Evolutionary conservation across 1,284 basidiomycete genomes (phyloP).

Genomic region (Serendipita sp.): DNA sequence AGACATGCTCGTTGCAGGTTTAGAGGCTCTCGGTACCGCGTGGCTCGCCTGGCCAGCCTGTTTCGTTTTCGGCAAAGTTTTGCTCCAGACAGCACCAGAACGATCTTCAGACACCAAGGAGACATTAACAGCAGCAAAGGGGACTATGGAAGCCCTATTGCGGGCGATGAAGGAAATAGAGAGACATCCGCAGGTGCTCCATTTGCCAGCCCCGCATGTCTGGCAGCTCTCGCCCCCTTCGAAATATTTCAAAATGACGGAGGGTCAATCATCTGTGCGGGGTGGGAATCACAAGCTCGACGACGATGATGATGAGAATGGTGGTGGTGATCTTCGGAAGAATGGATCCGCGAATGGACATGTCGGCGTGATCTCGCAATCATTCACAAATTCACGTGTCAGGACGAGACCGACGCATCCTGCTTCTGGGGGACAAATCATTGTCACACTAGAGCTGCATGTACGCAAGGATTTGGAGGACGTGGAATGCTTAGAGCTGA

Average conservation of each 20-base stretch:
- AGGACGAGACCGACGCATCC: slow-evolving; percentile 10
- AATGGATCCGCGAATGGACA: background rate
- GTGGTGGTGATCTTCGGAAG: background rate
- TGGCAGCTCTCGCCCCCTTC: slow-evolving; percentile 62
- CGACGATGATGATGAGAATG: background rate
- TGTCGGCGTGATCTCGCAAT: background rate
- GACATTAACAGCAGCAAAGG: slow-evolving; percentile 15
- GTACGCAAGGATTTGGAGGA: slow-evolving; percentile 56
- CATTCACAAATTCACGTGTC: background rate
- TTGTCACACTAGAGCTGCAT: slow-evolving; percentile 73
- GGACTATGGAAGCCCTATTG: slow-evolving; percentile 65
- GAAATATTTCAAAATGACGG: slow-evolving; percentile 10
- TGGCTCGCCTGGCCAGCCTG: slow-evolving; percentile 70
- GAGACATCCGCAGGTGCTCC: slow-evolving; percentile 60
- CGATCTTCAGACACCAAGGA: slow-evolving; percentile 27
- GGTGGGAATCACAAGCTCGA: background rate
- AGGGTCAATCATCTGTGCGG: background rate
- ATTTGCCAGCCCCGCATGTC: slow-evolving; percentile 67
- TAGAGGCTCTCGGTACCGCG: slow-evolving; percentile 64
- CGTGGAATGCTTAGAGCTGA: slow-evolving; percentile 56
- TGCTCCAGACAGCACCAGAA: slow-evolving; percentile 74
- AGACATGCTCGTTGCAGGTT: slow-evolving; percentile 61
- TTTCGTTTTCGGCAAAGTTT: slow-evolving; percentile 61
- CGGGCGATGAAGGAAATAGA: slow-evolving; percentile 72
- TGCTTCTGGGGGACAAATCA: slow-evolving; percentile 23